phyloP scores from a whole-genome alignment of 139 green algal genomes.

The Volvox africanus region DNA sequence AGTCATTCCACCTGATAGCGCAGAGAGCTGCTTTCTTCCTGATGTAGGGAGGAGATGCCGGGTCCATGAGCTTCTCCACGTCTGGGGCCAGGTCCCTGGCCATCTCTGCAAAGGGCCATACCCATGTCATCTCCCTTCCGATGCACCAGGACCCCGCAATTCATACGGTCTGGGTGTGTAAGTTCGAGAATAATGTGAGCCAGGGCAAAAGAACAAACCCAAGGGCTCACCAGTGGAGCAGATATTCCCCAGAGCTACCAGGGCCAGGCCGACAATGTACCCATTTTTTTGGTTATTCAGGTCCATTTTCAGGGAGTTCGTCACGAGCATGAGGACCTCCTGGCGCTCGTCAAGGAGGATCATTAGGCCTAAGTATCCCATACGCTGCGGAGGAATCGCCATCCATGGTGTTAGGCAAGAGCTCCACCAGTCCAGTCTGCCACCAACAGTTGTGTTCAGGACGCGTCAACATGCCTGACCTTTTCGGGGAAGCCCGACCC shows the following conservation, averaged over 20 bases:
- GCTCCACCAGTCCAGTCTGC: not conserved
- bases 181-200: too few relatives aligned
- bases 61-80: slow-evolving; percentile 88
- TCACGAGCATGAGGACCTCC: slow-evolving; percentile 99
- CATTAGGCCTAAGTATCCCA: slow-evolving; percentile 99
- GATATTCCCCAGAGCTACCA: slow-evolving; percentile 97
- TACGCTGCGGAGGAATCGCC: slow-evolving; percentile 72
- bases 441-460: not conserved
- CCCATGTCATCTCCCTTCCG: too few relatives aligned
- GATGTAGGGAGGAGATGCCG: slow-evolving; percentile 91
- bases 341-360: slow-evolving; percentile 97
- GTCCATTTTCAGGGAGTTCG: slow-evolving; percentile 98
- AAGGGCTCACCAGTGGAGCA: slow-evolving; percentile 78
- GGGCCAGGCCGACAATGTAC: slow-evolving; percentile 93
- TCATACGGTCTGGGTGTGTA: too few relatives aligned
- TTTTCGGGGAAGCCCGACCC: slow-evolving; percentile 89
- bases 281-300: slow-evolving; percentile 86
- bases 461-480: slow-evolving; percentile 54
- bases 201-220: too few relatives aligned
- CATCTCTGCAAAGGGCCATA: slow-evolving; percentile 84
- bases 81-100: slow-evolving; percentile 95
- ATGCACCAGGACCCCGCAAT: too few relatives aligned
- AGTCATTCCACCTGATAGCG: slow-evolving; percentile 69
- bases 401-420: not conserved
- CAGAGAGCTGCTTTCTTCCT: slow-evolving; percentile 96